These are phyloP conservation scores for Aspergillus oerlinghausenensis DNA, from an alignment of 2,329 filamentous ascomycete genomes.

Conservation along the genomic window DNA sequence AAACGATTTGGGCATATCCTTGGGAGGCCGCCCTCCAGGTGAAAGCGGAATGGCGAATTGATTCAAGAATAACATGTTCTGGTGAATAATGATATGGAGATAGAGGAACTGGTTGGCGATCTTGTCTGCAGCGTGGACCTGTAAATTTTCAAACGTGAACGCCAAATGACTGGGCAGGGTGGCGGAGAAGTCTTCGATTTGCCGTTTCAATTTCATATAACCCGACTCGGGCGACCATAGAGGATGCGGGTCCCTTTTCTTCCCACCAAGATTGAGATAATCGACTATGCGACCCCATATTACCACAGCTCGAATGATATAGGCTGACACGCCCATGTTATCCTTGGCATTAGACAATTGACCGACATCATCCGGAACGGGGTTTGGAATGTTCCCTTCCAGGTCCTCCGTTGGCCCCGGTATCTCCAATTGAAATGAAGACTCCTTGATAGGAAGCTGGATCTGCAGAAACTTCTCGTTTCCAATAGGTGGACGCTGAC, in stretches of 20 bases:
- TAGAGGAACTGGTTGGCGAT: constrained; percentile 90
- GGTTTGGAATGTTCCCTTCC: constrained; percentile 63
- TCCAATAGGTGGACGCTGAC: constrained; percentile 85
- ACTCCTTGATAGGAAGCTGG: constrained; percentile 85
- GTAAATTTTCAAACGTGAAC: constrained; percentile 77
- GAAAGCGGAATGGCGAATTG: constrained; percentile 73
- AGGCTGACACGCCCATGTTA: constrained; percentile 93
- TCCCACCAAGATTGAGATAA: constrained; percentile 86
- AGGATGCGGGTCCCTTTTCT: constrained; percentile 67
- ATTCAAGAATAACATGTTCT: constrained; percentile 85
- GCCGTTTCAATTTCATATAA: constrained; percentile 65
- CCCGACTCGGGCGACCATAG: constrained; percentile 81
- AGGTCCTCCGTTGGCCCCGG: constrained; percentile 81
- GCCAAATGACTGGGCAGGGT: constrained; percentile 66
- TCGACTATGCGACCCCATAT: constrained; percentile 87
- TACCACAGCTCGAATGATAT: constrained; percentile 78
- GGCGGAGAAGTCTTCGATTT: constrained; percentile 65
- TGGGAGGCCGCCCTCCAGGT: constrained; percentile 58
- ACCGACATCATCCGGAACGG: constrained; percentile 58
- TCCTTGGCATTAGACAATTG: constrained; percentile 63
- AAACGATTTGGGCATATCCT: constrained; percentile 73
- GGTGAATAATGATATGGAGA: constrained; percentile 82
- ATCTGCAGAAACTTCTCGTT: constrained; percentile 85
- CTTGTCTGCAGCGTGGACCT: constrained; percentile 76
- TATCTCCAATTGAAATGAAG: constrained; percentile 85